Percentiles rank a stretch among this genome's conserved stretches.
phyloP scores from a whole-genome alignment of 371 early-diverging fungal species.

The Mortierella sp. region DNA sequence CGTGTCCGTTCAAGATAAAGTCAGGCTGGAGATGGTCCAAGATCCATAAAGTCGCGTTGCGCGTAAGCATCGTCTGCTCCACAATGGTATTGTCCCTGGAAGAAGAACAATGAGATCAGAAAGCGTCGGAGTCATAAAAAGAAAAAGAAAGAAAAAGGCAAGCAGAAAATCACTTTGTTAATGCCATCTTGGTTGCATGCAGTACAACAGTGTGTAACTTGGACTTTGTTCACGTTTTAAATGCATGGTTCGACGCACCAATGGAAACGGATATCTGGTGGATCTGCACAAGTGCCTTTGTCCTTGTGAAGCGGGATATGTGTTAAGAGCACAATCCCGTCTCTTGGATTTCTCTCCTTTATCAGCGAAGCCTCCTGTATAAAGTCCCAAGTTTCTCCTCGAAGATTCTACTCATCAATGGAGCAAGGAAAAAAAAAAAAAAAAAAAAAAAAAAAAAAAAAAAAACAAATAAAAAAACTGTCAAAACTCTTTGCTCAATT shows the following conservation, averaged over 20 bases:
- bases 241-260: slow-evolving; percentile 16
- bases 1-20: slow-evolving; percentile 64
- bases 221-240: too few species aligned
- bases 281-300: slow-evolving; percentile 62
- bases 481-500: too few species aligned
- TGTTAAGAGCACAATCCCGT: slow-evolving; percentile 62
- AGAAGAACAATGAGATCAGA: too few species aligned
- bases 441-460: slow-evolving; percentile 21
- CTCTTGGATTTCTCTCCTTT: slow-evolving; percentile 65
- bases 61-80: slow-evolving; percentile 64
- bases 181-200: slow-evolving; percentile 2
- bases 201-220: too few species aligned
- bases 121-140: too few species aligned
- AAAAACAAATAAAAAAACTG: background rate
- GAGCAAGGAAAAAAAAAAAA: slow-evolving; percentile 1
- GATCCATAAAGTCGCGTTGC: slow-evolving; percentile 56
- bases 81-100: slow-evolving; percentile 48
- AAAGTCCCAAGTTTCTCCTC: slow-evolving; percentile 45
- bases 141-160: too few species aligned
- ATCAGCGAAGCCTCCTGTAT: slow-evolving; percentile 56
- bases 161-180: background rate
- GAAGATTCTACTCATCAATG: slow-evolving; percentile 28
- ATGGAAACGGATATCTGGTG: slow-evolving; percentile 42
- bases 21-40: slow-evolving; percentile 57
- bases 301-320: slow-evolving; percentile 69